These are phyloP conservation scores for Croton laevigatus DNA, from an alignment of 441 rosid genomes.

Conservation along the genomic window DNA sequence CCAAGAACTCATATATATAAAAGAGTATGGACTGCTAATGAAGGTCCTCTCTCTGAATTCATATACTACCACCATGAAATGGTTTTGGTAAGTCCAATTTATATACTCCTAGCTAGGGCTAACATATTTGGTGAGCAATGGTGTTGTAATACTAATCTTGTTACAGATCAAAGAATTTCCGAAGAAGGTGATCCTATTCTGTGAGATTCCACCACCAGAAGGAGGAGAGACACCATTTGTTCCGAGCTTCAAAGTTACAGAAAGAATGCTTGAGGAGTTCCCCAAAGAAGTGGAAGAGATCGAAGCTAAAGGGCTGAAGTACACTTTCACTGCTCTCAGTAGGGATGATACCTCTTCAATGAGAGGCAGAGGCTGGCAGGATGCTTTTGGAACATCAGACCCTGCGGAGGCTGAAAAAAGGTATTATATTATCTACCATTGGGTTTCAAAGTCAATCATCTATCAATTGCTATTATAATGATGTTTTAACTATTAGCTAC, in stretches of 20 bases:
- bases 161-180: conserved; percentile 50
- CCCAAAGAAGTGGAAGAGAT: conserved; percentile 51
- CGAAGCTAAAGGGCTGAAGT: conserved; percentile 53
- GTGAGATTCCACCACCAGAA: conserved; percentile 62
- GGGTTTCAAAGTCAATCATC: too few species aligned
- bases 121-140: too few species aligned
- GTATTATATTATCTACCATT: conserved; percentile 14
- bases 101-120: too few species aligned
- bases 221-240: conserved; percentile 74
- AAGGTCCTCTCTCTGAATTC: conserved; percentile 67
- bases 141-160: neutral
- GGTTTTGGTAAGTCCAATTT: conserved; percentile 46
- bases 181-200: conserved; percentile 43
- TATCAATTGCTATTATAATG: too few species aligned
- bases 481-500: too few species aligned
- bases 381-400: conserved; percentile 52
- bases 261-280: conserved; percentile 48
- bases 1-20: conserved; percentile 52
- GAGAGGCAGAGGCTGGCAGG: conserved; percentile 72
- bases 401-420: conserved; percentile 48
- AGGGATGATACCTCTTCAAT: conserved; percentile 42
- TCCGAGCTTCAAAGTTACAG: conserved; percentile 51
- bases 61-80: conserved; percentile 70
- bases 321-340: conserved; percentile 44
- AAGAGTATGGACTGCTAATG: conserved; percentile 68